phyloP scores from a whole-genome alignment of 2,329 filamentous ascomycete species.

The Xenoacremonium recifei region DNA sequence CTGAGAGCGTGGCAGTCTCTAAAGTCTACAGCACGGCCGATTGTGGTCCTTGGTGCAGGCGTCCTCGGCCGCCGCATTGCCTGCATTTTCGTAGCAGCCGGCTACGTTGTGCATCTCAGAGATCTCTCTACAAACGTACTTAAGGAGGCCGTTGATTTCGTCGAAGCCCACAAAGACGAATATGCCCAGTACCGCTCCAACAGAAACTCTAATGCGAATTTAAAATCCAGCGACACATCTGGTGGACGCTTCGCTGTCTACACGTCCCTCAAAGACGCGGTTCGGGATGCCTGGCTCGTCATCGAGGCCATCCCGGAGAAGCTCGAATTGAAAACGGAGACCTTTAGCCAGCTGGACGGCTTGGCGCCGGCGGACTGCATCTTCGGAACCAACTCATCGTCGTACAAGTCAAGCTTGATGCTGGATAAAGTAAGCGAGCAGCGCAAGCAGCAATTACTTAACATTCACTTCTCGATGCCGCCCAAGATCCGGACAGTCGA shows the following conservation, averaged over 20 bases:
- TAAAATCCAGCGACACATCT: too few relatives aligned
- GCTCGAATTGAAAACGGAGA: conserved; percentile 45
- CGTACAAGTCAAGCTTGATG: conserved; percentile 50
- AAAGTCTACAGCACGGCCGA: too few relatives aligned
- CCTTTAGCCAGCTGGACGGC: conserved; percentile 45
- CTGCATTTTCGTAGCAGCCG: too few relatives aligned
- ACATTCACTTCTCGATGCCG: conserved; percentile 53
- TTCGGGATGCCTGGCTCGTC: conserved; percentile 49
- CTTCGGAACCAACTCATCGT: conserved; percentile 49
- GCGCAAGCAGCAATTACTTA: conserved; percentile 39
- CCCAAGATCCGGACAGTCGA: conserved; percentile 46
- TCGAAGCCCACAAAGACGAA: too few relatives aligned
- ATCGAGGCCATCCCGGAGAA: conserved; percentile 53
- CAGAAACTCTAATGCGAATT: too few relatives aligned
- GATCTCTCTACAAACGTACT: too few relatives aligned
- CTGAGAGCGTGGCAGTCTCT: too few relatives aligned
- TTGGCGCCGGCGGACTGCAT: conserved; percentile 44
- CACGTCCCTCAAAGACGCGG: conserved; percentile 37
- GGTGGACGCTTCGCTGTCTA: conserved; percentile 31
- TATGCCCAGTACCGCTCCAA: too few relatives aligned
- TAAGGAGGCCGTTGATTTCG: too few relatives aligned
- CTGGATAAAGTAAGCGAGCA: conserved; percentile 37
- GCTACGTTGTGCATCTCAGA: too few relatives aligned
- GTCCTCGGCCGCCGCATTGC: too few relatives aligned
- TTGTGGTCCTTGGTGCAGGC: too few relatives aligned